phyloP scores from a whole-genome alignment of 176 grass and related monocot genomes.

The Oryza meyeriana region DNA sequence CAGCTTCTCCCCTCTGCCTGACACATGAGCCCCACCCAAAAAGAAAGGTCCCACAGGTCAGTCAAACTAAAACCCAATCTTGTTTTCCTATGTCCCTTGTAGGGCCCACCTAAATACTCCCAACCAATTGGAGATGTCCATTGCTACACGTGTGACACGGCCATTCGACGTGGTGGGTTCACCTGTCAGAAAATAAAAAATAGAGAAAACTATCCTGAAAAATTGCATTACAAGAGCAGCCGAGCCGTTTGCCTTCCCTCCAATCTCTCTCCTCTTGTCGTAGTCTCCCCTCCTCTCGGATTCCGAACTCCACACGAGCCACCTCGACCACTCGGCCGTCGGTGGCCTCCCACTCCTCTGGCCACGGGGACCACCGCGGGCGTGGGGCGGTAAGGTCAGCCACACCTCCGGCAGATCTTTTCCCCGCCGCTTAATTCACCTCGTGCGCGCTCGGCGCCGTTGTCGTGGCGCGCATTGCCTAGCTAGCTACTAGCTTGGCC shows the following conservation, averaged over 20 bases:
- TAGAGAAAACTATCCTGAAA: neutral
- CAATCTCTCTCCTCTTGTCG: neutral
- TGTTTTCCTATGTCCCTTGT: neutral
- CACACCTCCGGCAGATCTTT: constrained; percentile 31
- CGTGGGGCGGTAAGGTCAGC: neutral
- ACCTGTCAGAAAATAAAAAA: neutral
- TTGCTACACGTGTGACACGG: too few species aligned
- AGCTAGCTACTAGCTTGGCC: neutral
- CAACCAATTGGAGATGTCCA: neutral
- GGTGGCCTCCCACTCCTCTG: constrained; percentile 26
- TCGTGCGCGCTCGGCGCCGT: constrained; percentile 29
- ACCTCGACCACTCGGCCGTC: neutral
- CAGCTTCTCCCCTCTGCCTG: neutral
- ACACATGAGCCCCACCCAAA: neutral
- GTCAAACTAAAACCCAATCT: neutral
- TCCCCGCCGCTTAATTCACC: constrained; percentile 4
- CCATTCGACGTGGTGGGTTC: neutral
- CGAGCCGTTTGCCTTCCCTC: neutral
- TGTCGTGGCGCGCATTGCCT: neutral
- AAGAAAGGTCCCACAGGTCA: neutral
- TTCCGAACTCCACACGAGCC: constrained; percentile 24
- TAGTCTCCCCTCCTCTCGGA: neutral
- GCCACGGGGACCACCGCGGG: neutral
- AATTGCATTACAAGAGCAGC: neutral
- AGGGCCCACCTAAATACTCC: neutral